Percentiles rank a stretch among this genome's conserved stretches.
phyloP scores from a whole-genome alignment of 2,329 filamentous ascomycete genomes.

The Zarea fungicola region DNA sequence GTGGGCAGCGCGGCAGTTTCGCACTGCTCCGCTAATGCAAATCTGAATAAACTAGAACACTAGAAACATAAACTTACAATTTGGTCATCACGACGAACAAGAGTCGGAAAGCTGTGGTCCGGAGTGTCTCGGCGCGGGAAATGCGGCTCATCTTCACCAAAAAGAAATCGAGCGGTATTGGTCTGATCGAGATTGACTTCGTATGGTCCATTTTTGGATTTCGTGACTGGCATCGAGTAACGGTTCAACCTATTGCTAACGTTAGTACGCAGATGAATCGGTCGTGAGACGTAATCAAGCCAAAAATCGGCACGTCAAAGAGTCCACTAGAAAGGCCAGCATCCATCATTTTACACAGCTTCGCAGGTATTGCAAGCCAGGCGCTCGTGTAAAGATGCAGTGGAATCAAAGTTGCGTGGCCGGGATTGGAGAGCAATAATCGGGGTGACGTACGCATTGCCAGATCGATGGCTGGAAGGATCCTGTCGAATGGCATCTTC shows the following conservation, averaged over 20 bases:
- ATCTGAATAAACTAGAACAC: neutral
- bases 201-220: conserved; percentile 61
- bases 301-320: neutral
- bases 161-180: conserved; percentile 80
- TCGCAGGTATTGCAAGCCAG: too few species aligned
- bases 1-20: neutral
- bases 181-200: conserved; percentile 70
- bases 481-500: conserved; percentile 66
- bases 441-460: conserved; percentile 71
- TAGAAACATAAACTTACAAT: conserved; percentile 40
- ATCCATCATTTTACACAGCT: too few species aligned
- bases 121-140: conserved; percentile 48
- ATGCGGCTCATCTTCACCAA: conserved; percentile 69
- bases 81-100: conserved; percentile 60
- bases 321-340: too few species aligned
- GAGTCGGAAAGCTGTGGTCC: conserved; percentile 83
- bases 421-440: too few species aligned
- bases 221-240: conserved; percentile 88
- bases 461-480: conserved; percentile 66
- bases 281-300: too few species aligned
- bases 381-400: neutral
- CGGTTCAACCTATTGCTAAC: conserved; percentile 65
- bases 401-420: neutral
- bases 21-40: neutral
- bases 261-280: neutral